phyloP scores from a whole-genome alignment of 495 filamentous ascomycete genomes.

The Acidiella bohemica region DNA sequence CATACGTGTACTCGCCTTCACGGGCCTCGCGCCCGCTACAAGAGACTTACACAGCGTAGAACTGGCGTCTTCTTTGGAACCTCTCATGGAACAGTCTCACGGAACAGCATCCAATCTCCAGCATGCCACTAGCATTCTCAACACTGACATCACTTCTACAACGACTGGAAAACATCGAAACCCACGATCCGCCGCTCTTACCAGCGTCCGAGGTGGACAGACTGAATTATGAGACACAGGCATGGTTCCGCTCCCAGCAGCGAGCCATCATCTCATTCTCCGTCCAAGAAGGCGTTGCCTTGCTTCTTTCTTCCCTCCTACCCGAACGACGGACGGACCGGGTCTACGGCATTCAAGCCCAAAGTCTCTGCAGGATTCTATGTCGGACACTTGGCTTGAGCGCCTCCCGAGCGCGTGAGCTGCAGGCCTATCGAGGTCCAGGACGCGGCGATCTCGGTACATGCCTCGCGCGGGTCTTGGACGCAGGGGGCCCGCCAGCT shows the following conservation, averaged over 20 bases:
- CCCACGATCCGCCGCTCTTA: constrained; percentile 10
- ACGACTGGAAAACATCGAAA: constrained; percentile 14
- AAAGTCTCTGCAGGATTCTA: constrained; percentile 47
- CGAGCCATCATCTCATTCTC: constrained; percentile 36
- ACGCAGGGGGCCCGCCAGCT: constrained; percentile 27
- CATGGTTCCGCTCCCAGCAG: constrained; percentile 49
- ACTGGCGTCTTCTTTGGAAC: too few relatives aligned
- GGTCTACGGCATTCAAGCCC: constrained; percentile 53
- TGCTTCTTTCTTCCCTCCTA: constrained; percentile 60
- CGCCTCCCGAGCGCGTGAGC: constrained; percentile 40
- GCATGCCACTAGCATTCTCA: too few relatives aligned
- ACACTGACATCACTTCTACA: too few relatives aligned
- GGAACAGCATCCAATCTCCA: too few relatives aligned
- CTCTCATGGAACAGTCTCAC: too few relatives aligned
- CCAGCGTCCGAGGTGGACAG: constrained; percentile 1
- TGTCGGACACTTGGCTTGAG: constrained; percentile 51
- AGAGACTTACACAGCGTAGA: too few relatives aligned
- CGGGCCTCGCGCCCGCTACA: too few relatives aligned
- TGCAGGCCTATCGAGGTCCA: constrained; percentile 46
- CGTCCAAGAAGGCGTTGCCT: constrained; percentile 38
- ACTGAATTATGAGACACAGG: background rate
- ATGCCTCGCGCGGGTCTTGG: constrained; percentile 55
- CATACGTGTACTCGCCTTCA: too few relatives aligned
- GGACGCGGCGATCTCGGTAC: constrained; percentile 52
- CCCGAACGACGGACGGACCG: constrained; percentile 63